A percentile compares a stretch with the other conserved stretches of the same genome.
phyloP scores from a whole-genome alignment of 768 basidiomycete genomes.

The Hericium erinaceus region DNA sequence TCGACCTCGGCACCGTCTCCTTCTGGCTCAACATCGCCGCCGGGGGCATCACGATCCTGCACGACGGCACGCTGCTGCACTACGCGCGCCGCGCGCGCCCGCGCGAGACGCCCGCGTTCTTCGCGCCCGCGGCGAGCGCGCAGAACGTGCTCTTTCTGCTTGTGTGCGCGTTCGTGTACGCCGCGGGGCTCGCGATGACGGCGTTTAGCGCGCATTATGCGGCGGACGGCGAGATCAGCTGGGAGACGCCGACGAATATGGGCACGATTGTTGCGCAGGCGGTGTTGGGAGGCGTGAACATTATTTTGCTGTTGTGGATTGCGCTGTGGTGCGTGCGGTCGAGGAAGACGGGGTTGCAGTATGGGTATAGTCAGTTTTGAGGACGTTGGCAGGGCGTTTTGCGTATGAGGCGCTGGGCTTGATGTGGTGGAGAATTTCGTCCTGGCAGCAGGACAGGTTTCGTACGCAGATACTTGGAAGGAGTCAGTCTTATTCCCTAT shows the following conservation, averaged over 20 bases:
- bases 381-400: neutral
- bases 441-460: too few species aligned
- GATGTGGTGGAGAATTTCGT: too few species aligned
- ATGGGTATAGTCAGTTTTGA: neutral
- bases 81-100: neutral
- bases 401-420: neutral
- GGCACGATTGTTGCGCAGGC: conserved; percentile 4
- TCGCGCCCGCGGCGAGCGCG: conserved; percentile 1
- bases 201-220: neutral
- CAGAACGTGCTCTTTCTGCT: neutral
- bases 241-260: neutral
- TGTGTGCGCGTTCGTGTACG: conserved; percentile 1
- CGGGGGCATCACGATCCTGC: neutral
- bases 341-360: neutral
- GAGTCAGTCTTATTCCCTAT: too few species aligned
- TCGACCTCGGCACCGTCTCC: conserved; percentile 4
- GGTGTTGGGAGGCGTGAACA: neutral
- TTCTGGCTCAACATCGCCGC: conserved; percentile 1
- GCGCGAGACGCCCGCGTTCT: neutral
- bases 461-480: too few species aligned
- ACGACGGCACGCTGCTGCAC: conserved; percentile 1
- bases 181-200: neutral
- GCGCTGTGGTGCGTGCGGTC: neutral
- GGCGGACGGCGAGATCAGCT: neutral
- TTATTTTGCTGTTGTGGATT: neutral